phyloP scores from a whole-genome alignment of 805 yeast genomes.

The Candida loeiensis region DNA sequence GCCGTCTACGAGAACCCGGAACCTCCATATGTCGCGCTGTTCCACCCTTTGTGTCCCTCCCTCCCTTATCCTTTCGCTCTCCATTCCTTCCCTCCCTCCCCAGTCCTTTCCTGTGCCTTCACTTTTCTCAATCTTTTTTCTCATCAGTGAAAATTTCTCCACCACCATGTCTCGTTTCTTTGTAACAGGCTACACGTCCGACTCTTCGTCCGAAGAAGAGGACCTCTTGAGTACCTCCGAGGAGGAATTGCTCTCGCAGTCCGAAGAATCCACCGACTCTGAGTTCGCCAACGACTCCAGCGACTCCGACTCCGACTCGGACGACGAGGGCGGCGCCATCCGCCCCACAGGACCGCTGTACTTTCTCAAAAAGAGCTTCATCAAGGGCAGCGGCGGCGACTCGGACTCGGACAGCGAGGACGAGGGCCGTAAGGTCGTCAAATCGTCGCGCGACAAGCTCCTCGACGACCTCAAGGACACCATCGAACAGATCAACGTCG shows the following conservation, averaged over 20 bases:
- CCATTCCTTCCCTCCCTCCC: neutral
- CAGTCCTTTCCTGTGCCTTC: neutral
- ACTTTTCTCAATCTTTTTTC: slow-evolving; percentile 11
- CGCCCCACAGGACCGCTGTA: slow-evolving; percentile 49
- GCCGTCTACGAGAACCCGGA: no score
- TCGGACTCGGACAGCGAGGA: slow-evolving; percentile 51
- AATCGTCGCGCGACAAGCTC: slow-evolving; percentile 89
- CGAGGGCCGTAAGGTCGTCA: slow-evolving; percentile 80
- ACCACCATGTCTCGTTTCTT: slow-evolving; percentile 85
- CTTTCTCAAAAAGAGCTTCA: slow-evolving; percentile 49
- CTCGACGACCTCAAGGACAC: slow-evolving; percentile 77
- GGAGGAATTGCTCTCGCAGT: slow-evolving; percentile 54
- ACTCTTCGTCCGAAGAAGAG: slow-evolving; percentile 51
- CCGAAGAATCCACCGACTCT: slow-evolving; percentile 42
- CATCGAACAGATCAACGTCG: slow-evolving; percentile 64
- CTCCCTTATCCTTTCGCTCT: neutral
- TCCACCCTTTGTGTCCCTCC: neutral
- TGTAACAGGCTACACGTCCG: slow-evolving; percentile 56
- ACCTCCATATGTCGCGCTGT: neutral
- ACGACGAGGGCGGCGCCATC: slow-evolving; percentile 28
- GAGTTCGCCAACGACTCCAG: slow-evolving; percentile 48
- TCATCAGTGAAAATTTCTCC: slow-evolving; percentile 25
- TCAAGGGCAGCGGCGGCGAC: slow-evolving; percentile 37
- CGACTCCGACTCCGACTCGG: slow-evolving; percentile 24
- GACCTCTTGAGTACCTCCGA: slow-evolving; percentile 52